Percentiles rank a stretch among this genome's conserved stretches.
These are phyloP conservation scores for Calophaca sinica DNA, from an alignment of 306 rosid genomes.

Conservation along the genomic window DNA sequence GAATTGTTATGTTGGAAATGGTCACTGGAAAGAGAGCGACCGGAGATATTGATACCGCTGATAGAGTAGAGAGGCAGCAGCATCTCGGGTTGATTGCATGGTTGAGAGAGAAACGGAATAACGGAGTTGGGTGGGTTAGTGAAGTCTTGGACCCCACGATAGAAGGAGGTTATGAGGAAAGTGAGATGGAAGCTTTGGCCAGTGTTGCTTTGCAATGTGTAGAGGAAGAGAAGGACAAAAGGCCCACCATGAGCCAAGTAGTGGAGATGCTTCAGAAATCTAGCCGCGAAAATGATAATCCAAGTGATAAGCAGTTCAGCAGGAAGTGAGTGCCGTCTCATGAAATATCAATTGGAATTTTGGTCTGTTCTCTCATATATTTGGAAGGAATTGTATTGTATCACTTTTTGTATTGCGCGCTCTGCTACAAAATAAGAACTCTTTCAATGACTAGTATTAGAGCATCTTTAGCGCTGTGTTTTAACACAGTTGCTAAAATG, in stretches of 20 bases:
- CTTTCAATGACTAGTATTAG: too few relatives aligned
- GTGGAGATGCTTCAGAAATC: slow-evolving; percentile 50
- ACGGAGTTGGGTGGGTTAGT: slow-evolving; percentile 26
- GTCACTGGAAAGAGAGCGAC: slow-evolving; percentile 56
- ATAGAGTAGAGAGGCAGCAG: slow-evolving; percentile 21
- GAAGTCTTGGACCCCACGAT: slow-evolving; percentile 53
- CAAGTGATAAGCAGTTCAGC: not conserved
- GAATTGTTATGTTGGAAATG: slow-evolving; percentile 51
- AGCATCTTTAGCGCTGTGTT: too few relatives aligned
- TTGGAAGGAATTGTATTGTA: too few relatives aligned
- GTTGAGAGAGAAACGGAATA: slow-evolving; percentile 49
- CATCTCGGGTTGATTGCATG: slow-evolving; percentile 43
- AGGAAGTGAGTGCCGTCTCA: not conserved
- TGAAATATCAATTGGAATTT: too few relatives aligned
- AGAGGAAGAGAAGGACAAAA: slow-evolving; percentile 56
- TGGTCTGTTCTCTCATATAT: too few relatives aligned
- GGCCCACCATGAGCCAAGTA: slow-evolving; percentile 67
- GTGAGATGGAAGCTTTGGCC: slow-evolving; percentile 48
- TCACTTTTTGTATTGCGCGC: too few relatives aligned
- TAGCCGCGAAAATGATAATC: not conserved
- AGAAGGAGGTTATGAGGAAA: slow-evolving; percentile 42
- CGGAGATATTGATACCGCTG: not conserved
- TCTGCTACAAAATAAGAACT: too few relatives aligned
- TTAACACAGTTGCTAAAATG: too few relatives aligned
- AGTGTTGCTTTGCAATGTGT: slow-evolving; percentile 60